Evolutionary conservation across 306 rosid species (phyloP), one percentile per base, ranked within the genome.

Genomic region (Cucumis cinereus): DNA sequence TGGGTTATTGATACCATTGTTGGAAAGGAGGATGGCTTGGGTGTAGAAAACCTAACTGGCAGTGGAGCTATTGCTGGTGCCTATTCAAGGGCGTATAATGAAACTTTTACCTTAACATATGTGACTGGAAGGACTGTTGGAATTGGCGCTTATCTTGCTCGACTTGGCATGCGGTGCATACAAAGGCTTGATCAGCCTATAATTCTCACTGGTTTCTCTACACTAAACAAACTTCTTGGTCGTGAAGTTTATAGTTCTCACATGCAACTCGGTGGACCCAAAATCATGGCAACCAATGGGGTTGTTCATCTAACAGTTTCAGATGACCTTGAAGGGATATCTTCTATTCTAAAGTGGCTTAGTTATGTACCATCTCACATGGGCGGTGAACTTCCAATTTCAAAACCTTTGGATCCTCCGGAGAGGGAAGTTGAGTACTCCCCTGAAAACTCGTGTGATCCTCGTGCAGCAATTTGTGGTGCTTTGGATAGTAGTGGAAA

Each of bases 201-300:
- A 61, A 94, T 94, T 78, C 90, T 94, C 22, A 94, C 98, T 33
- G 98, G 98, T 75, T 94, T 94, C 85, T 91, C 98, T 58, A 96
- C 98, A 3, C 83, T 94, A 73, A 94, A 94, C 91, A 94, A 94
- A 83, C 96, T 94, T 67, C 98, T 94, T 78, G 98, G 98, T 58
- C 87, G 98, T 77, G 98, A 94, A 86, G 98, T 94, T 28, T 94
- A 94, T 86, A 94, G 98, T 87, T 94, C 98, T n/a, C 98, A 94
- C 87, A 94, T 94, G 98, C 98, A 94, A 82, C 93, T 94, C 23
- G 98, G 98, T 77, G 98, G 98, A 79, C 98, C 98, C 14, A 94
- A 94, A 84, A 92, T 94, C 76, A 94, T 94, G 98, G 96, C 96
- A 73, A 94, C 98, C 4, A 94, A 94, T 83, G 98, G 97, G 82